Conservation (phyloP, 805 yeast species). For the Zygosaccharomyces kombuchaensis region DNA sequence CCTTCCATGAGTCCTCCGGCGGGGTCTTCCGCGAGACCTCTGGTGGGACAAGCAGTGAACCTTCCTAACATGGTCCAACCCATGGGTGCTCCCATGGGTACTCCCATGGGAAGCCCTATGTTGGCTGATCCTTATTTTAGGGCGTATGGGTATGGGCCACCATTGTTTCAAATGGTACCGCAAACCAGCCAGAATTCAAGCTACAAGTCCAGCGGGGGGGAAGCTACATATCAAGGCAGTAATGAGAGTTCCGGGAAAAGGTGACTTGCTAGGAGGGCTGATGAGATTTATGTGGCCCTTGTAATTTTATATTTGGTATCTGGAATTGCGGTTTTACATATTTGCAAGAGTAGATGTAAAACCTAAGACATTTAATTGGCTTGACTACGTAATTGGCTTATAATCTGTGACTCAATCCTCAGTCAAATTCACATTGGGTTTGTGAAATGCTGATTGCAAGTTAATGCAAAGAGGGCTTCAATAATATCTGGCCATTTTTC, state of each 20-base stretch:
- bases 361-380: too few species aligned
- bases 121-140: neutral
- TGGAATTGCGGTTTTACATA: too few species aligned
- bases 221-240: constrained; percentile 26
- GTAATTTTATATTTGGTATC: too few species aligned
- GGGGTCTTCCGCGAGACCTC: neutral
- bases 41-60: neutral
- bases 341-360: too few species aligned
- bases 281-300: too few species aligned
- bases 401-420: too few species aligned
- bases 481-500: too few species aligned
- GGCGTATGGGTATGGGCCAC: neutral
- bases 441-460: too few species aligned
- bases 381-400: too few species aligned
- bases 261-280: neutral
- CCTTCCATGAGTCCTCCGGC: constrained; percentile 2
- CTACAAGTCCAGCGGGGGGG: constrained; percentile 28
- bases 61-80: neutral
- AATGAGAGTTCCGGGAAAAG: neutral
- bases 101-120: constrained; percentile 1
- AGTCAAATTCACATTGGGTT: too few species aligned
- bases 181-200: constrained; percentile 10
- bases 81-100: neutral
- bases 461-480: too few species aligned
- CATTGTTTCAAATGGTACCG: neutral